Conservation (phyloP, 2,329 filamentous ascomycete genomes). For the Microdochium nivale region DNA sequence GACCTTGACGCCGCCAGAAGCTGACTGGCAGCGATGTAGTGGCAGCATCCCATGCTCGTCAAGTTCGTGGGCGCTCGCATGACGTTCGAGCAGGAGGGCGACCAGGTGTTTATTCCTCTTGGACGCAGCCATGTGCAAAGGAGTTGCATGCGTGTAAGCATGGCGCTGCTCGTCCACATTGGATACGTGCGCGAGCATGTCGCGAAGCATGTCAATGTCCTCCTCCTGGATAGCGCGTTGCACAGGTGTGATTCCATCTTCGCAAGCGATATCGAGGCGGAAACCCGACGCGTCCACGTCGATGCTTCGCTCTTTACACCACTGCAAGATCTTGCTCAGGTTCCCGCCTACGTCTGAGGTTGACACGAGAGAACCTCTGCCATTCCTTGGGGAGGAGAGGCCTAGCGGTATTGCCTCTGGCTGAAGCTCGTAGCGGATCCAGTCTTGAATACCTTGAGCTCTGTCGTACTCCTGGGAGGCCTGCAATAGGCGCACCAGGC, state of each 20-base stretch:
- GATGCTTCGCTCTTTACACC: no score
- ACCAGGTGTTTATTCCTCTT: conserved; percentile 17
- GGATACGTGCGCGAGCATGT: no score
- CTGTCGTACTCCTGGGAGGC: conserved; percentile 14
- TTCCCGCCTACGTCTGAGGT: no score
- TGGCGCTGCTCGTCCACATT: background rate
- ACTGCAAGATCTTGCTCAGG: no score
- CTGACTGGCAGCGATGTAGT: conserved; percentile 17
- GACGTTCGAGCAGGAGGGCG: conserved; percentile 14
- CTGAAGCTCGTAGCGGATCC: conserved; percentile 10
- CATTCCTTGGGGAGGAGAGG: no score
- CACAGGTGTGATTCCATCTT: no score
- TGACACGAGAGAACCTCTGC: no score
- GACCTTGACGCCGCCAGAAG: conserved; percentile 12
- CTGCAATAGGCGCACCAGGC: conserved; percentile 14
- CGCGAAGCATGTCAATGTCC: no score
- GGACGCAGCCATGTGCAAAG: conserved; percentile 20
- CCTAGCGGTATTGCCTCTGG: background rate
- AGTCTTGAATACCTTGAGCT: conserved; percentile 14
- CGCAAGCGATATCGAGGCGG: no score
- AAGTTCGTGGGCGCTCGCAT: conserved; percentile 1
- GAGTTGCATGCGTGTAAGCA: conserved; percentile 11
- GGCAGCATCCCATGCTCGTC: conserved; percentile 14
- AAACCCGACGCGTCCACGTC: no score
- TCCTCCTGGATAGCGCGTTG: no score